Evolutionary conservation across 768 basidiomycete genomes (phyloP).

Genomic region (Collybia nuda): DNA sequence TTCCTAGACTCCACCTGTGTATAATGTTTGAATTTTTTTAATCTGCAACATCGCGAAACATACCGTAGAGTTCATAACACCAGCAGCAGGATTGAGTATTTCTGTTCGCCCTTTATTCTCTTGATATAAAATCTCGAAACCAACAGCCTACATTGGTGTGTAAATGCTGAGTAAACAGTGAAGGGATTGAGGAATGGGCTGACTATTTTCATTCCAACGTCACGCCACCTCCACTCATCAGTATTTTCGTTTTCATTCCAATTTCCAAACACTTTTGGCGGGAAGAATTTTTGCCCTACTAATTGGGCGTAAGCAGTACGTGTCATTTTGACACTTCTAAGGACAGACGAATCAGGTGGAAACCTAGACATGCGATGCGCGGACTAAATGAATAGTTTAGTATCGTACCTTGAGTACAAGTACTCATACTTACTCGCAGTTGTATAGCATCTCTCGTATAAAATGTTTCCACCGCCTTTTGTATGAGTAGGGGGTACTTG

Average conservation of each 20-base stretch:
- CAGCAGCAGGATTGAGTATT: conserved; percentile 29
- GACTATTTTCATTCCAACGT: conserved; percentile 93
- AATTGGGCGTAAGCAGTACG: conserved; percentile 94
- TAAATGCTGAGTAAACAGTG: not conserved
- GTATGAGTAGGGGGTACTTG: conserved; percentile 65
- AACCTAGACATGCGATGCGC: conserved; percentile 91
- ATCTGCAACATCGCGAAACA: conserved; percentile 15
- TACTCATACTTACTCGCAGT: conserved; percentile 62
- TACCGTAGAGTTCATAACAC: conserved; percentile 48
- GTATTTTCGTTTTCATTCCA: conserved; percentile 65
- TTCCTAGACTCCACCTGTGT: conserved; percentile 61
- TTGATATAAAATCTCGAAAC: conserved; percentile 95
- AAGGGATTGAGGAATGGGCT: conserved; percentile 16
- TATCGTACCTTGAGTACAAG: not conserved
- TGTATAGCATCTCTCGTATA: conserved; percentile 94
- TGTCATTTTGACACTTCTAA: conserved; percentile 74
- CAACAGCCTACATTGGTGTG: conserved; percentile 63
- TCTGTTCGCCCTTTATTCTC: conserved; percentile 68
- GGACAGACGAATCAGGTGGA: conserved; percentile 64
- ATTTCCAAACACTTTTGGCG: conserved; percentile 85
- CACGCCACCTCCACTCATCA: conserved; percentile 73
- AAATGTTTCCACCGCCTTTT: conserved; percentile 88
- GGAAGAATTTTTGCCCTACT: conserved; percentile 86
- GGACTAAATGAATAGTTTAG: conserved; percentile 42
- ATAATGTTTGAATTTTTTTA: not conserved